These are phyloP conservation scores for Aureobasidium sp. DNA, from an alignment of 2,329 filamentous ascomycete species.

Conservation along the genomic window DNA sequence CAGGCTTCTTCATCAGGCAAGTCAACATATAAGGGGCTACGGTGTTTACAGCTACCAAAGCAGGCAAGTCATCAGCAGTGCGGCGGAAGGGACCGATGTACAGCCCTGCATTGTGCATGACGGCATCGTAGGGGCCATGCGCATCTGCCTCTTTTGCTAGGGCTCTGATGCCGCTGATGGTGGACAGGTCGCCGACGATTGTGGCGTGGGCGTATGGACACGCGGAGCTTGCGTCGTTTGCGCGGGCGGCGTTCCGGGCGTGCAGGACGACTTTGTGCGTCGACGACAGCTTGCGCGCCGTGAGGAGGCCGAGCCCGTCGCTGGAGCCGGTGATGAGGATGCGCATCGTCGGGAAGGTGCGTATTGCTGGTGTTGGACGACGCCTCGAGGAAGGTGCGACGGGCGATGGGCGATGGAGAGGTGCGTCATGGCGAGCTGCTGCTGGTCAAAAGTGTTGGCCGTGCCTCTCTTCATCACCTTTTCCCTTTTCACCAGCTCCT, in stretches of 20 bases:
- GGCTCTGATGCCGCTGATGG: slow-evolving; percentile 43
- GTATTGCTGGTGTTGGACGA: neutral
- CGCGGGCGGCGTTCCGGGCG: slow-evolving; percentile 49
- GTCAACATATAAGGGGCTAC: slow-evolving; percentile 53
- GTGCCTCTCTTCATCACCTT: no score
- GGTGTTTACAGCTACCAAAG: slow-evolving; percentile 50
- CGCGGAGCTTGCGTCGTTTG: slow-evolving; percentile 41
- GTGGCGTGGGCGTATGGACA: slow-evolving; percentile 47
- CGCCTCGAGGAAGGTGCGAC: neutral
- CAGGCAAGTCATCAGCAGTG: slow-evolving; percentile 42
- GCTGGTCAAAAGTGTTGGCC: neutral
- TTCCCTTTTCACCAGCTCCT: no score
- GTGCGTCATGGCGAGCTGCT: neutral
- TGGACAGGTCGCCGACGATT: slow-evolving; percentile 48
- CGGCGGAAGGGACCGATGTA: slow-evolving; percentile 38
- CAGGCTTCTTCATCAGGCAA: slow-evolving; percentile 43
- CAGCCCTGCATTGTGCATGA: slow-evolving; percentile 54
- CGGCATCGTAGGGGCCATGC: slow-evolving; percentile 46
- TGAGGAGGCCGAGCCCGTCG: slow-evolving; percentile 49
- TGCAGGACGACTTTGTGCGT: slow-evolving; percentile 50
- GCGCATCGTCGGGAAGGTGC: slow-evolving; percentile 33
- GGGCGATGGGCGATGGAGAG: no score
- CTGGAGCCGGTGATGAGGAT: slow-evolving; percentile 52
- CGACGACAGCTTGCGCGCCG: slow-evolving; percentile 44
- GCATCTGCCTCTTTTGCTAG: slow-evolving; percentile 47